Evolutionary conservation across 306 rosid genomes (phyloP).

Genomic region (Crataegus laevigata): DNA sequence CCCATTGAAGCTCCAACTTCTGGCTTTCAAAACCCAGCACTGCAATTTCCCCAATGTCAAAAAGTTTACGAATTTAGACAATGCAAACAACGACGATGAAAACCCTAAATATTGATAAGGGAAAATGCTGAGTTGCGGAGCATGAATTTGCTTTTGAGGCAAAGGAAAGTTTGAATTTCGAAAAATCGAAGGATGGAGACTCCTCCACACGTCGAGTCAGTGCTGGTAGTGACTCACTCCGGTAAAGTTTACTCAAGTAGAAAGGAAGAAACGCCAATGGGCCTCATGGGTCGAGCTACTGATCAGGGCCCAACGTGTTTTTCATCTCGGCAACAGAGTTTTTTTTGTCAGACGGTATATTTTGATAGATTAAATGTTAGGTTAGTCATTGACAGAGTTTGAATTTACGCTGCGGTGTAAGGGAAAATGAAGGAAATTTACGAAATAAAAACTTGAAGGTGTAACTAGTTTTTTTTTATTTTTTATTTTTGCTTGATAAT

Average conservation of each 20-base stretch:
- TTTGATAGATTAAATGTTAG: too few species aligned
- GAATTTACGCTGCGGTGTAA: too few species aligned
- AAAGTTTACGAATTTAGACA: not conserved
- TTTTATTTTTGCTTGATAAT: too few species aligned
- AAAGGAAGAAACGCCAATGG: not conserved
- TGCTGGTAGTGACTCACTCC: too few species aligned
- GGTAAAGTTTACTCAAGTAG: not conserved
- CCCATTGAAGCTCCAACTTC: slow-evolving; percentile 38
- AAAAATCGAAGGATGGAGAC: too few species aligned
- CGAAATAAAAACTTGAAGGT: not conserved
- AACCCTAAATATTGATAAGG: not conserved
- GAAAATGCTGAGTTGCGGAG: not conserved
- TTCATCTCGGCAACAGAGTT: too few species aligned
- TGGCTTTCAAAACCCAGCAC: slow-evolving; percentile 3
- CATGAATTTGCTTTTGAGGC: not conserved
- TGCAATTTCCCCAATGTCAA: not conserved
- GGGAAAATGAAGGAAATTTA: too few species aligned
- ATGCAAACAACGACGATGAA: not conserved
- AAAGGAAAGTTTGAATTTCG: not conserved
- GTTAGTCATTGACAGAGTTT: fast-evolving
- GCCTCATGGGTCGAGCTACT: too few species aligned
- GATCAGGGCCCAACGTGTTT: not conserved
- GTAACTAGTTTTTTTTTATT: too few species aligned
- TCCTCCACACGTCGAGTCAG: not conserved
- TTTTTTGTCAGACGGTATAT: too few species aligned